Base-by-base conservation (phyloP, 2,329 filamentous ascomycete species). In the Alternaria arborescens region DNA sequence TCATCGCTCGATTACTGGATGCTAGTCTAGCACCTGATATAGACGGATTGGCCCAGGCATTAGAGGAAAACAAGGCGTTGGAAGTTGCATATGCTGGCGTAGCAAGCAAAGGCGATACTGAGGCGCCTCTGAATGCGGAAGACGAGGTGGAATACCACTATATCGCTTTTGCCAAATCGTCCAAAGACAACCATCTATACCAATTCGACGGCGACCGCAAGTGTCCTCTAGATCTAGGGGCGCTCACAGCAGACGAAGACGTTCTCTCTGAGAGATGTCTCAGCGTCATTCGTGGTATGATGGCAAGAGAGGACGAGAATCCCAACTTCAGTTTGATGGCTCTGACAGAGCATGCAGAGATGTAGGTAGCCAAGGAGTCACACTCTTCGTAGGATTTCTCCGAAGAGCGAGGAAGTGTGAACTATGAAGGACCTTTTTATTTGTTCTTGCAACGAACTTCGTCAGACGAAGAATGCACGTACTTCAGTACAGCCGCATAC, bases 291-390 rank as follows among this genome's bases (percentile, higher is more conserved):
- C 64, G 65, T 18, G 46, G 52, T 6, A 69, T 73, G 64, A 66
- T 75, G 28, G 48, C 47, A 5, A 52, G 42, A 5, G 65, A 67
- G 24, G 52, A 57, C 5, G 61, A 65, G 18, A 74, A 71, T 42
- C 5, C 68, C 11, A 67, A 67, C 42, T 75, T 76, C 60, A 75
- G 66, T 58, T 60, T 78, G 16, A 76, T 76, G 71, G 73, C 74
- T 40, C 60, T 77, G 36, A 69, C 70, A 7, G 47, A 61, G 5
- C 50, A 41, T 18, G 51, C 20, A 22, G 43, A 16, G 8, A 79
- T 84, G 82, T 84, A 78, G 81, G 82, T 81, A 78, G 79, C 73
- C 81, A 80, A 81, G 83, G 83, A 85, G 83, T 83, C 83, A 82
- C 81, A 80, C 80, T 81, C 77, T 77, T 77, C 77, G 75, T 80